These are phyloP conservation scores for Lepidium sativum DNA, from an alignment of 345 rosid genomes.

Conservation along the genomic window DNA sequence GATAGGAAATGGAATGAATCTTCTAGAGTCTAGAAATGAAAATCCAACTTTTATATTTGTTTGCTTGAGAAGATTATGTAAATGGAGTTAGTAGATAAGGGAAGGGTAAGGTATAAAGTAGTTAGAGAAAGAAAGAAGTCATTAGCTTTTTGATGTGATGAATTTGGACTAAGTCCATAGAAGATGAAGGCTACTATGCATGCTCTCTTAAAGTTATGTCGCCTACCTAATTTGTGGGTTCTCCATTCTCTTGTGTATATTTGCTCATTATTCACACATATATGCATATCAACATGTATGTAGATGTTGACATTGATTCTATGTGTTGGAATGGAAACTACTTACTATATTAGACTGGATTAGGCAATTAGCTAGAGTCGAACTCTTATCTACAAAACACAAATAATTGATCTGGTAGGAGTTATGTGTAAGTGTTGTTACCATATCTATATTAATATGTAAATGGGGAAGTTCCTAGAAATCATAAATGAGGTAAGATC, in stretches of 20 bases:
- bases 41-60: background rate
- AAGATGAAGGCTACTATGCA: constrained; percentile 8
- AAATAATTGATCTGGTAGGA: no score
- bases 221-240: constrained; percentile 31
- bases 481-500: background rate
- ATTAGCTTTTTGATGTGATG: constrained; percentile 26
- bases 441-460: background rate
- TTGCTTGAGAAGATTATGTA: background rate
- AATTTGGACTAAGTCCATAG: constrained; percentile 27
- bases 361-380: no score
- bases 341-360: no score
- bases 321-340: background rate
- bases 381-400: no score
- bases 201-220: constrained; percentile 1
- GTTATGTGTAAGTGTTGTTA: background rate
- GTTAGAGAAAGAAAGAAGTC: constrained; percentile 11
- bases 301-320: constrained; percentile 5
- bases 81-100: constrained; percentile 24
- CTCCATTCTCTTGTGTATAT: constrained; percentile 10
- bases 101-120: constrained; percentile 20
- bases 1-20: background rate
- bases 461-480: background rate
- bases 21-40: background rate
- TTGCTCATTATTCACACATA: background rate
- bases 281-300: background rate